A percentile compares a stretch with the other conserved stretches of the same genome.
Conservation (phyloP, 106 monocot genomes). For the Vanilla planifolia region DNA sequence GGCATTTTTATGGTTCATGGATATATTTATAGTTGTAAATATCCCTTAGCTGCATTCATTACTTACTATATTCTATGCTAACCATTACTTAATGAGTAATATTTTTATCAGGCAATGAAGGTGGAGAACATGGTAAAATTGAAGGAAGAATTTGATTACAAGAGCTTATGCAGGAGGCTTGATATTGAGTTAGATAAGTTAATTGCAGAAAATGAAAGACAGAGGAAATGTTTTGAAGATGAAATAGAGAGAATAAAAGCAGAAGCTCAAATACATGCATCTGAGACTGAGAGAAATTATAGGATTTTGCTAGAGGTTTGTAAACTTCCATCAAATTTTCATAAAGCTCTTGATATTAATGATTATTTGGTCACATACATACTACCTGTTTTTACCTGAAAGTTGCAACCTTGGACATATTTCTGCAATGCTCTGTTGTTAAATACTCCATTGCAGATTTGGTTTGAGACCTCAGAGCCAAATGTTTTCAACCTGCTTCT, state of each 20-base stretch:
- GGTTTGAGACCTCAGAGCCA: no score
- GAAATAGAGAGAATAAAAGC: slow-evolving; percentile 71
- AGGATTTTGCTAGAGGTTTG: slow-evolving; percentile 56
- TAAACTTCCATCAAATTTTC: background rate
- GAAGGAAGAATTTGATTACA: slow-evolving; percentile 99
- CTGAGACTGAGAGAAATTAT: slow-evolving; percentile 69
- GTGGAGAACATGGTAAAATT: slow-evolving; percentile 99
- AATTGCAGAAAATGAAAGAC: slow-evolving; percentile 95
- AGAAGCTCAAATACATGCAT: slow-evolving; percentile 57
- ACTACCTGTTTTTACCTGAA: no score
- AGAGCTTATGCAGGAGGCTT: slow-evolving; percentile 92
- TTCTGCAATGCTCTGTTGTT: no score
- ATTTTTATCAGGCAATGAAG: slow-evolving; percentile 80
- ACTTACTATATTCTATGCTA: no score
- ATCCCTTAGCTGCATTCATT: no score
- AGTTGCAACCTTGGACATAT: no score
- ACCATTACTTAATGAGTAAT: slow-evolving; percentile 1
- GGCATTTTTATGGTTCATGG: background rate
- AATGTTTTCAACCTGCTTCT: no score
- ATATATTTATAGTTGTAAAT: no score
- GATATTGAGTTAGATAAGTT: slow-evolving; percentile 87
- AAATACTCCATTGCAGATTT: no score
- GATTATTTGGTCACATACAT: background rate
- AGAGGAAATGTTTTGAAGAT: slow-evolving; percentile 77
- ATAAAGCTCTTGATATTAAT: background rate